Evolutionary conservation across 2,329 filamentous ascomycete genomes (phyloP).

Genomic region (Orbilia brochopaga): DNA sequence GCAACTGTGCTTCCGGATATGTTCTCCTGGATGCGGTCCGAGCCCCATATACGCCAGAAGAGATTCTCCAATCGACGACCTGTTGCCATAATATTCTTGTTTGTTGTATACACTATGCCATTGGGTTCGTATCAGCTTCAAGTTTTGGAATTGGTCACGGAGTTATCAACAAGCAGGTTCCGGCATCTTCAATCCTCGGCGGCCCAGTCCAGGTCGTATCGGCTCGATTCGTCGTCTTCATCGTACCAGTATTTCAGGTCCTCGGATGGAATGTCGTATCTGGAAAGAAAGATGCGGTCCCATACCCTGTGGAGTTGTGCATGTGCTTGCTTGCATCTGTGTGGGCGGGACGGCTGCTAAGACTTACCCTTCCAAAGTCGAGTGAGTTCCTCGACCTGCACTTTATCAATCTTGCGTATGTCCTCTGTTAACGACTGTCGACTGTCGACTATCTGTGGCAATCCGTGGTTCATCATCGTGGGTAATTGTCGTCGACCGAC

Average conservation of each 20-base stretch:
- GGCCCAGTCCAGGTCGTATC: slow-evolving; percentile 34
- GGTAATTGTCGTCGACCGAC: slow-evolving; percentile 12
- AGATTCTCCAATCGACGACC: slow-evolving; percentile 62
- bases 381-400: slow-evolving; percentile 59
- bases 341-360: slow-evolving; percentile 47
- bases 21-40: slow-evolving; percentile 56
- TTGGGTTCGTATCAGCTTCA: slow-evolving; percentile 41
- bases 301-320: slow-evolving; percentile 43
- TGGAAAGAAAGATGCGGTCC: slow-evolving; percentile 51
- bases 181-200: slow-evolving; percentile 43
- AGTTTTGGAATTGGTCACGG: slow-evolving; percentile 46
- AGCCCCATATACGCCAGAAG: slow-evolving; percentile 64
- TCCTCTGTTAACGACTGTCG: slow-evolving; percentile 57
- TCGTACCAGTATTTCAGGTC: slow-evolving; percentile 18
- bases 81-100: slow-evolving; percentile 59
- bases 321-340: slow-evolving; percentile 42
- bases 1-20: slow-evolving; percentile 59
- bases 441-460: slow-evolving; percentile 58
- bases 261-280: slow-evolving; percentile 29
- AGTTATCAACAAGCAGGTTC: slow-evolving; percentile 49
- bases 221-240: slow-evolving; percentile 23
- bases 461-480: slow-evolving; percentile 48
- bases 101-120: slow-evolving; percentile 61
- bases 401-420: slow-evolving; percentile 57
- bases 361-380: slow-evolving; percentile 62